Percentiles rank a stretch among this genome's conserved stretches.
These are phyloP conservation scores for Sphaerulina populicola DNA, from an alignment of 2,329 filamentous ascomycete species.

Conservation along the genomic window DNA sequence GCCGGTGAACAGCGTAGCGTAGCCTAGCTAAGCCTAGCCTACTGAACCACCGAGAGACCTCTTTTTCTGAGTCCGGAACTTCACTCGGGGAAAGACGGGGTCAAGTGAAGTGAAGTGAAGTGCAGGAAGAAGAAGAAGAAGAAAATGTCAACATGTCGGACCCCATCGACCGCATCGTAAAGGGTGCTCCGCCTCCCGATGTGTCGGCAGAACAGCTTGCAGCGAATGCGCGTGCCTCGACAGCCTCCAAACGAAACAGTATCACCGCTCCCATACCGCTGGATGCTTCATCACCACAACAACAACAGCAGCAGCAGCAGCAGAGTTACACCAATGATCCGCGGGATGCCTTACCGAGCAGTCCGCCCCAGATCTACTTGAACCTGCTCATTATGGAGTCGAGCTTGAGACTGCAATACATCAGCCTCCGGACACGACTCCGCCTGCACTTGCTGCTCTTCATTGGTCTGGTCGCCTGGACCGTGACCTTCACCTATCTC, in stretches of 20 bases:
- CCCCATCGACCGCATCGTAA: slow-evolving; percentile 74
- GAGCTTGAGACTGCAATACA: slow-evolving; percentile 83
- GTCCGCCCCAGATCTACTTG: slow-evolving; percentile 92
- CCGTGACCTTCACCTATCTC: slow-evolving; percentile 75
- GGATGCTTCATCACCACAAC: slow-evolving; percentile 20
- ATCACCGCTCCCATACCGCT: slow-evolving; percentile 35
- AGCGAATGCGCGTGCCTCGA: slow-evolving; percentile 29
- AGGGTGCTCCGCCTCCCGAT: slow-evolving; percentile 67
- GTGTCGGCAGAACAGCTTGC: slow-evolving; percentile 40
- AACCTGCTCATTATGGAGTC: slow-evolving; percentile 96
- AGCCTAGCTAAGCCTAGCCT: neutral
- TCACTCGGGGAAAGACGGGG: too few species aligned
- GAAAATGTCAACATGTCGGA: slow-evolving; percentile 18
- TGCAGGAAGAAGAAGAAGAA: neutral
- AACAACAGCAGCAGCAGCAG: neutral
- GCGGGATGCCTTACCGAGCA: slow-evolving; percentile 73
- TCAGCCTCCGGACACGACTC: slow-evolving; percentile 76
- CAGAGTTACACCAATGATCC: slow-evolving; percentile 51
- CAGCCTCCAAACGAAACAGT: slow-evolving; percentile 36
- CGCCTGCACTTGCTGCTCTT: slow-evolving; percentile 93
- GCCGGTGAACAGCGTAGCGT: neutral
- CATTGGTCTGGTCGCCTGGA: slow-evolving; percentile 69
- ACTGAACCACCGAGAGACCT: too few species aligned
- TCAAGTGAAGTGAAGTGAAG: too few species aligned
- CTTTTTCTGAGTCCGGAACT: too few species aligned